Percentiles rank a stretch among this genome's conserved stretches.
Evolutionary conservation across 345 rosid genomes (phyloP).

Genomic region (Hypericum androsaemum): DNA sequence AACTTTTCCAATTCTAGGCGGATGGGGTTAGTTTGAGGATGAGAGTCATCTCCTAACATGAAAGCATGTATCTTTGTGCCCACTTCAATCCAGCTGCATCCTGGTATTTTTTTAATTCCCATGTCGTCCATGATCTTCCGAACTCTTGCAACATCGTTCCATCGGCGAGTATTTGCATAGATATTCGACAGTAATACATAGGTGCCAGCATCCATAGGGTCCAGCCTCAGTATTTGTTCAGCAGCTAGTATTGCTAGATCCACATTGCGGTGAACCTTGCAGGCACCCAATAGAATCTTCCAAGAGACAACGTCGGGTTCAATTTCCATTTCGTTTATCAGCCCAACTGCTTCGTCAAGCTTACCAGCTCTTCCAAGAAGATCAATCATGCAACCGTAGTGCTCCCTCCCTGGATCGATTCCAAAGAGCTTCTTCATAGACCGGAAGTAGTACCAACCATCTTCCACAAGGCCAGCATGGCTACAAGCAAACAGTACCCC

Average conservation of each 20-base stretch:
- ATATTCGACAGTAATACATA: constrained; percentile 58
- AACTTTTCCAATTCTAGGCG: constrained; percentile 28
- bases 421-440: constrained; percentile 56
- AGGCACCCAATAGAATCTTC: constrained; percentile 57
- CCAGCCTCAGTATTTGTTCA: constrained; percentile 40
- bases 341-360: constrained; percentile 44
- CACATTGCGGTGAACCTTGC: constrained; percentile 47
- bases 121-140: constrained; percentile 38
- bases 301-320: constrained; percentile 61
- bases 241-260: constrained; percentile 50
- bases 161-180: constrained; percentile 53
- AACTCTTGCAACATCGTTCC: constrained; percentile 46
- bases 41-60: constrained; percentile 51
- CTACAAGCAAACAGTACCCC: constrained; percentile 72
- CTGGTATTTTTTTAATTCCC: constrained; percentile 54
- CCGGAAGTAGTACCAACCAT: constrained; percentile 48
- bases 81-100: constrained; percentile 74
- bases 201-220: constrained; percentile 57
- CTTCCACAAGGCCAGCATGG: constrained; percentile 56
- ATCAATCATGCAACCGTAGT: constrained; percentile 70
- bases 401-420: constrained; percentile 55
- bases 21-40: constrained; percentile 40
- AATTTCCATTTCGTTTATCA: constrained; percentile 49
- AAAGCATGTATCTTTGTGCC: constrained; percentile 53
- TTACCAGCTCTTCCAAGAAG: constrained; percentile 67